Percentiles rank a stretch among this genome's conserved stretches.
Evolutionary conservation across 129 eudicot species (phyloP).

Genomic region (Deinandra increscens): DNA sequence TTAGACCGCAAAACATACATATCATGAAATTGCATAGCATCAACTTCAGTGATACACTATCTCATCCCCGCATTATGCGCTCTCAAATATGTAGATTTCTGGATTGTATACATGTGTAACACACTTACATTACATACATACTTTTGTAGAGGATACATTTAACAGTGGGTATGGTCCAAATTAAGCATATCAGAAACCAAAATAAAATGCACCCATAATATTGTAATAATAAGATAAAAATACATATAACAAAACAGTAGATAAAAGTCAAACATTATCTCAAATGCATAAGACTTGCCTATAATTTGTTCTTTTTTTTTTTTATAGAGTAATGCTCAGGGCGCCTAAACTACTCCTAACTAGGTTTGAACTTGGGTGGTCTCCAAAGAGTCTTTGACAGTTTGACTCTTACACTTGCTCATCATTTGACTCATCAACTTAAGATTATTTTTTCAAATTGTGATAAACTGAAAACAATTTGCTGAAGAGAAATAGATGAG

Average conservation of each 20-base stretch:
- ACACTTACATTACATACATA: not conserved
- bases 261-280: not conserved
- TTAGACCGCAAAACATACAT: too few relatives aligned
- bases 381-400: too few relatives aligned
- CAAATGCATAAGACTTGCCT: not conserved
- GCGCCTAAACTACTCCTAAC: too few relatives aligned
- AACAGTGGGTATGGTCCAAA: not conserved
- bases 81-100: not conserved
- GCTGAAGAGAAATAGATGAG: slow-evolving; percentile 1
- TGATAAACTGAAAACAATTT: not conserved
- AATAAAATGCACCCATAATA: not conserved
- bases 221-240: too few relatives aligned
- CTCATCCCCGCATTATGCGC: too few relatives aligned
- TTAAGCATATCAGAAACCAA: not conserved
- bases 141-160: not conserved
- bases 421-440: not conserved
- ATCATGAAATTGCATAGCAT: too few relatives aligned
- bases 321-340: too few relatives aligned
- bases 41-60: too few relatives aligned
- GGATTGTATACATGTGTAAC: not conserved
- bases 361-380: too few relatives aligned
- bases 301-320: too few relatives aligned
- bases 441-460: not conserved
- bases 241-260: not conserved
- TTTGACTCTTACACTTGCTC: too few relatives aligned